Conservation (phyloP, 1,284 basidiomycete genomes). For the Sporisorium exsertum region DNA sequence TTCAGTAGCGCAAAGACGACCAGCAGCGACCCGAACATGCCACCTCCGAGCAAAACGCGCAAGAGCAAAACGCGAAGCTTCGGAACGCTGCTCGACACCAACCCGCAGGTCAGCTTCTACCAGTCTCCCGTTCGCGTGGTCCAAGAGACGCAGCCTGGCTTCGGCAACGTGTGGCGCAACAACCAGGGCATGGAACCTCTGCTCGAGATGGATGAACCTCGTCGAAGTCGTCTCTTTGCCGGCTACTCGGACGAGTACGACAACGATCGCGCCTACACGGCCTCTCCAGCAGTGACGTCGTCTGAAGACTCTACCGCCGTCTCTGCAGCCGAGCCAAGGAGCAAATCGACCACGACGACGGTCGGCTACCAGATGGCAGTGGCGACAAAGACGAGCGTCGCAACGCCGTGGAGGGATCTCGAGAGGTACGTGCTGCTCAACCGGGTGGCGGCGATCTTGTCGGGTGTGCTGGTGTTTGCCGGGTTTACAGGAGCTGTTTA, state of each 20-base stretch:
- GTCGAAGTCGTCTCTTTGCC: constrained; percentile 25
- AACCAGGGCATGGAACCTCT: constrained; percentile 19
- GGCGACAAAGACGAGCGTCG: constrained; percentile 9
- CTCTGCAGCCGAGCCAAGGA: constrained; percentile 2
- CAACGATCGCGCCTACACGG: neutral
- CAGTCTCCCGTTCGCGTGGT: constrained; percentile 48
- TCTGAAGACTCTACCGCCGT: constrained; percentile 7
- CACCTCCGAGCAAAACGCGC: constrained; percentile 28
- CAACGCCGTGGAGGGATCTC: constrained; percentile 32
- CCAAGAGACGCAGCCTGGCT: constrained; percentile 16
- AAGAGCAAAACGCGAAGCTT: constrained; percentile 41
- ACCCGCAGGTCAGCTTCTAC: constrained; percentile 51
- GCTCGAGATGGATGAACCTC: constrained; percentile 25
- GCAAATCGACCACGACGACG: neutral
- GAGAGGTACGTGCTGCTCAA: constrained; percentile 58
- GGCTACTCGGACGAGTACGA: constrained; percentile 10
- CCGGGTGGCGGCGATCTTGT: constrained; percentile 49
- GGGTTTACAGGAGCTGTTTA: constrained; percentile 52
- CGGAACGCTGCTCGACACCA: constrained; percentile 37
- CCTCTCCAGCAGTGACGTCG: neutral
- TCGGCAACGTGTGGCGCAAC: constrained; percentile 9
- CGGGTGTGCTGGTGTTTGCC: constrained; percentile 48
- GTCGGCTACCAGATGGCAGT: constrained; percentile 15
- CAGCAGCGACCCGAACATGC: constrained; percentile 31
- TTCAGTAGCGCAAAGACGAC: constrained; percentile 30